Percentiles rank a stretch among this genome's conserved stretches.
phyloP scores from a whole-genome alignment of 2,329 filamentous ascomycete species.

The Paramyrothecium sp. region DNA sequence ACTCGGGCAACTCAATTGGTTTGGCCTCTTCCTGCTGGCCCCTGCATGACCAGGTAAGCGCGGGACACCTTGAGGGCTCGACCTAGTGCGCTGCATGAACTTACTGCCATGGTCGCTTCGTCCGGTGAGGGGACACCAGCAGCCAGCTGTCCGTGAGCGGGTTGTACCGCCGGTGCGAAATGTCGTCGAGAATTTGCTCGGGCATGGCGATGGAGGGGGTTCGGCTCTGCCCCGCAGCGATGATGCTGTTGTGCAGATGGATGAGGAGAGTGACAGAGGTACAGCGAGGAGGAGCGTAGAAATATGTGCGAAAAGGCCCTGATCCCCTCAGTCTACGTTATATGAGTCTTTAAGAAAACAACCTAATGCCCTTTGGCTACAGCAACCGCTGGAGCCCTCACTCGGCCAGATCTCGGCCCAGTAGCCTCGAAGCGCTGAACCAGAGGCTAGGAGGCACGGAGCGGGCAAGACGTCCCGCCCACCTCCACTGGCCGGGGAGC shows the following conservation, averaged over 20 bases:
- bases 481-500: neutral
- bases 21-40: conserved; percentile 74
- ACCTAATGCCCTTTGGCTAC: neutral
- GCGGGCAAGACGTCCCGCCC: neutral
- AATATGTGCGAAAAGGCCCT: too few relatives aligned
- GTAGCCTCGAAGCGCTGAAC: neutral
- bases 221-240: neutral
- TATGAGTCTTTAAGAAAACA: too few relatives aligned
- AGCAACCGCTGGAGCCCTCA: neutral
- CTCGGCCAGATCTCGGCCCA: neutral
- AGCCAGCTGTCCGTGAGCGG: conserved; percentile 87
- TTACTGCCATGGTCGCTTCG: conserved; percentile 97
- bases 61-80: neutral
- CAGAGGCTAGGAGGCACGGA: neutral
- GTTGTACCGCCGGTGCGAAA: conserved; percentile 94
- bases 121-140: conserved; percentile 91
- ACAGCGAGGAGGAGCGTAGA: too few relatives aligned
- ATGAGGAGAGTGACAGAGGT: too few relatives aligned
- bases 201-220: conserved; percentile 52
- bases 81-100: conserved; percentile 27
- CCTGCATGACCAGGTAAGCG: conserved; percentile 38
- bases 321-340: too few relatives aligned
- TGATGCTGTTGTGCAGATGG: neutral
- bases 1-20: conserved; percentile 69
- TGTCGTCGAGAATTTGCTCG: conserved; percentile 83